Base-by-base conservation (phyloP, 2,329 filamentous ascomycete genomes). In the Apiospora koreana region DNA sequence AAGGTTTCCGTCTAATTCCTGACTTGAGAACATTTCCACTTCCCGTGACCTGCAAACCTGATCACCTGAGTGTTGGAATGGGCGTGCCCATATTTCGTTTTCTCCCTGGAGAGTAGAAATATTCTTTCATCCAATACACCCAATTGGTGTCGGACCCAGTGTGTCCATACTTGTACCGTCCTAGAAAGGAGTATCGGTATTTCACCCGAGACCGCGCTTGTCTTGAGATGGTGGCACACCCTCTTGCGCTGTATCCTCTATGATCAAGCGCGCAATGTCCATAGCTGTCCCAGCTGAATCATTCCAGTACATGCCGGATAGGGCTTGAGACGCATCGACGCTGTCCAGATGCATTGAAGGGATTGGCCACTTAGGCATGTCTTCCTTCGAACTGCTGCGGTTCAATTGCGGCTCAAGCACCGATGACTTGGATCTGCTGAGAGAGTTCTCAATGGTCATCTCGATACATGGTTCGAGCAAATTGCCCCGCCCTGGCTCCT, bases 181-280 rank as follows among this genome's bases (percentile, higher is more conserved):
- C 16, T 21, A 16, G 28, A 62, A 38, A 3, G 28, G 18, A 38
- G 48, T 8, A 18, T n/a, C 23, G 23, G 12, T 62, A 14, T 38
- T 42, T 77, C 74, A 79, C 50, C 77, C 76, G 46, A 75, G 72
- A 28, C 78, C 78, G 50, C 78, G 74, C 70, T 75, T 75, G 31
- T 80, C 78, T 6, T 72, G 68, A 38, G 72, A 69, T 14, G 74
- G 62, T 41, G n/a, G 28, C 25, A 68, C 16, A 12, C 74, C 68
- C 38, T 79, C 77, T 35, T 72, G 73, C 65, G 74, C 81, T 4
- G 80, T 79, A 72, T 89, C 87, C 68, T 90, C 87, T n/a, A 90
- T 81, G 2, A 91, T 77, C 1, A 91, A 81, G 16, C 88, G 84
- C 21, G 87, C 88, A 64, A 91, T 89, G 68, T 89, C 88, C 88